phyloP scores from a whole-genome alignment of 225 moss, liverwort and hornwort genomes.

The Polytrichum commune region DNA sequence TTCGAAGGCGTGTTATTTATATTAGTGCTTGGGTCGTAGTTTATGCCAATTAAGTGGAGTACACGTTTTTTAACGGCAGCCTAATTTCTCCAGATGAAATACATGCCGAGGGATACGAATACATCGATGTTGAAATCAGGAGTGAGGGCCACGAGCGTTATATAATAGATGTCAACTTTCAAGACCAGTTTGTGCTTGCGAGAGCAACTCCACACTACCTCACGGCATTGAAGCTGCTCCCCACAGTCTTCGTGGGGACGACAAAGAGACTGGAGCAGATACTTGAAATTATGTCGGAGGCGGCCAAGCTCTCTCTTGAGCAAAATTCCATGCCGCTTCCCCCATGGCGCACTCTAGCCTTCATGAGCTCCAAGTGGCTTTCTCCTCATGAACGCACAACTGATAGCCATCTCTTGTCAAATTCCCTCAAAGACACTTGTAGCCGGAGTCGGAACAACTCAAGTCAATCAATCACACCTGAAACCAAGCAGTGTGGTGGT shows the following conservation, averaged over 20 bases:
- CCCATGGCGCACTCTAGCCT: conserved; percentile 77
- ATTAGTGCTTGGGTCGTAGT: too few relatives aligned
- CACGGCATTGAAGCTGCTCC: conserved; percentile 52
- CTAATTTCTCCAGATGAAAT: conserved; percentile 18
- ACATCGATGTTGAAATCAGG: conserved; percentile 55
- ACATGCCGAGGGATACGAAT: conserved; percentile 73
- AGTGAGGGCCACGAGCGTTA: conserved; percentile 44
- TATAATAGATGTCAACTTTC: conserved; percentile 75
- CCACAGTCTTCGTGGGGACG: conserved; percentile 71
- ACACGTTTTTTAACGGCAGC: too few relatives aligned
- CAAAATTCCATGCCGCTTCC: conserved; percentile 76
- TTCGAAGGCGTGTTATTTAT: too few relatives aligned
- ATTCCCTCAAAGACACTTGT: conserved; percentile 23
- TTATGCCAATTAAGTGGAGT: too few relatives aligned
- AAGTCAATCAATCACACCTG: conserved; percentile 32
- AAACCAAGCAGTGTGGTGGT: conserved; percentile 37
- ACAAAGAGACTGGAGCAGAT: conserved; percentile 58
- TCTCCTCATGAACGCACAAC: conserved; percentile 43
- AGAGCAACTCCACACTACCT: conserved; percentile 60
- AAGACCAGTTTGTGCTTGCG: conserved; percentile 74
- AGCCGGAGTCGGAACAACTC: conserved; percentile 41
- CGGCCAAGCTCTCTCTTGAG: conserved; percentile 57
- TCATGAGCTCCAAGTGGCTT: conserved; percentile 75
- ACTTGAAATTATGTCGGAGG: conserved; percentile 66
- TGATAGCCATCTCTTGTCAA: conserved; percentile 14